Evolutionary conservation across 805 yeast genomes (phyloP).

Genomic region (Teunomyces stri): DNA sequence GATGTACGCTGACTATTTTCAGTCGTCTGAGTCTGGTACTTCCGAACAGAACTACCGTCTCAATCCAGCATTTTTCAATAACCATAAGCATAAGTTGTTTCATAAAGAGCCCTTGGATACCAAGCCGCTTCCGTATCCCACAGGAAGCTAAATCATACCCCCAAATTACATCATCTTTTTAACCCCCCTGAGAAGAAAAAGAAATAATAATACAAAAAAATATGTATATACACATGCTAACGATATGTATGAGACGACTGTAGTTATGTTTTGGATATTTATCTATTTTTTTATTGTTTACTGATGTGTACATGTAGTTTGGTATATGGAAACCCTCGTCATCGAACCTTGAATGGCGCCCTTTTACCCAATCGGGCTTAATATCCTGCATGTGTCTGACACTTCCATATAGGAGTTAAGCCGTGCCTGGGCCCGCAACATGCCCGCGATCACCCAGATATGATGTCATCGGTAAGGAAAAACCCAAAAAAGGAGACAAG

Average conservation of each 20-base stretch:
- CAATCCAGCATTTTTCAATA: constrained; percentile 6
- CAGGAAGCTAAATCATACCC: neutral
- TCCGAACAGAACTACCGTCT: constrained; percentile 4
- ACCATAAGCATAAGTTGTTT: constrained; percentile 10
- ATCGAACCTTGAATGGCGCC: neutral
- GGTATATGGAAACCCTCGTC: no score
- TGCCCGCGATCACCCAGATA: neutral
- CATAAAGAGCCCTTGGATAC: constrained; percentile 3
- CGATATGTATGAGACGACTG: neutral
- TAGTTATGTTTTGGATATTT: neutral
- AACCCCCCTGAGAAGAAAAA: neutral
- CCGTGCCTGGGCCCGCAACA: neutral
- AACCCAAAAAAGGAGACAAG: neutral
- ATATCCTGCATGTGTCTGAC: neutral
- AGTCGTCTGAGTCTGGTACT: neutral
- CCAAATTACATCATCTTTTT: neutral
- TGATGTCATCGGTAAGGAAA: neutral
- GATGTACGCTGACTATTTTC: neutral
- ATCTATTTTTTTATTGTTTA: neutral
- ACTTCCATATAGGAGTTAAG: neutral
- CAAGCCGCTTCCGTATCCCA: constrained; percentile 6
- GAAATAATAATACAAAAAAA: neutral
- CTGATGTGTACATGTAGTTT: neutral
- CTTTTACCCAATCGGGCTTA: neutral
- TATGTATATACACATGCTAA: no score